Evolutionary conservation across 192 early-diverging fungal species (phyloP), one percentile per base, ranked within the genome.

Genomic region (Polychytrium aggregatum): DNA sequence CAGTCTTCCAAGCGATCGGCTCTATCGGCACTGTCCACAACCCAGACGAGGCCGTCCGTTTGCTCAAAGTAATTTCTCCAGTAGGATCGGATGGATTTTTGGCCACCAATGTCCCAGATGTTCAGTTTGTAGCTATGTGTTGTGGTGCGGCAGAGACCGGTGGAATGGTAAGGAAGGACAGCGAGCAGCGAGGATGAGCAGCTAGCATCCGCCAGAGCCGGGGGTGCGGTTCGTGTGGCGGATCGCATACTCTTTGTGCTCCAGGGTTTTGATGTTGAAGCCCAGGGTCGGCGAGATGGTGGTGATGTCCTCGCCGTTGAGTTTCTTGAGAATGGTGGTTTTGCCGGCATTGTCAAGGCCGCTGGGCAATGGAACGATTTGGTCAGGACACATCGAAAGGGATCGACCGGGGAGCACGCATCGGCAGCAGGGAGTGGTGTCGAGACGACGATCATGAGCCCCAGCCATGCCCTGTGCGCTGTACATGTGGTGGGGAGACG

Each of bases 1-100:
- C 92, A 96, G 52, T 87, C 85, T 24, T 79, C 65, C 52, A 96
- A 65, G 14, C 96, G 64, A 26, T 78, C 74, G 29, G 79, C 62
- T 38, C 82, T 55, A 62, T 98, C 96, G 11, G 87, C 88, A 31
- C 86, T 85, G 55, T 99, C 96, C 13, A 99, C 90, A 0, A 99
- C 96, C 93, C 93, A 99, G 21, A 97, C 83, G 13, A 99, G 60
- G 0, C 85, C 96, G 52, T 99, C 96, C 0, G 96, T 99, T 46
- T 94, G 86, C 59, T 99, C 96, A 81, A 99, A 99, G 55, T 99
- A 99, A 71, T 99, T 99, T 27, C 93, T 69, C 96, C 96, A 99
- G 63, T 96, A 99, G 3, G 88, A 83, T 48, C 96, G 77, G 55
- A 99, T 94, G 3, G 87, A 87, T 52, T 87, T 86, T 62, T 99